Conservation (phyloP, 108 stramenopile species). For the Seminavis robusta region DNA sequence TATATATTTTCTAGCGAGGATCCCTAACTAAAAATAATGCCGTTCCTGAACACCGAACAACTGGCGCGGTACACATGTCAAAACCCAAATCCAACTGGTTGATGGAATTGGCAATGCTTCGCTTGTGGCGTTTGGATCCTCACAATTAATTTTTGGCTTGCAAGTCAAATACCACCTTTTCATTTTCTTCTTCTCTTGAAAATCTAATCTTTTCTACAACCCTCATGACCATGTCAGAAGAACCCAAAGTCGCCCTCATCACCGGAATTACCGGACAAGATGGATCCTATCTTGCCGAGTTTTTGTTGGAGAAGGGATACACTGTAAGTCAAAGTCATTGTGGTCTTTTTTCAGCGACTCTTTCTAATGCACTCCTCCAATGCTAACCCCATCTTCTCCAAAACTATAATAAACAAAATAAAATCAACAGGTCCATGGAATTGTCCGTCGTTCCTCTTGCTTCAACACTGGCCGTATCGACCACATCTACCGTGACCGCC, state of each 20-base stretch:
- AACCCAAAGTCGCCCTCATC: slow-evolving; percentile 86
- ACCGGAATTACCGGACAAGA: slow-evolving; percentile 99
- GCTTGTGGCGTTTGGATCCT: too few species aligned
- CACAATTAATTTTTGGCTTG: too few species aligned
- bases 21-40: too few species aligned
- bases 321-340: slow-evolving; percentile 51
- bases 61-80: too few species aligned
- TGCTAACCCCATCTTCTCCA: slow-evolving; percentile 4
- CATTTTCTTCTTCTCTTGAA: too few species aligned
- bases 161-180: too few species aligned
- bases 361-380: neutral
- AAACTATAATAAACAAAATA: too few species aligned
- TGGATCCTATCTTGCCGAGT: slow-evolving; percentile 96
- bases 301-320: slow-evolving; percentile 93
- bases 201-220: too few species aligned
- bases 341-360: neutral
- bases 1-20: too few species aligned
- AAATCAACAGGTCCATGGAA: slow-evolving; percentile 94
- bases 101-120: too few species aligned
- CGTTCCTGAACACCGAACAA: too few species aligned
- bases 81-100: too few species aligned
- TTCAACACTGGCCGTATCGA: slow-evolving; percentile 99
- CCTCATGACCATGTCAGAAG: slow-evolving; percentile 26
- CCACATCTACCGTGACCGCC: slow-evolving; percentile 96
- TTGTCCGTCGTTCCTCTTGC: slow-evolving; percentile 96